Conservation (phyloP, 108 stramenopile genomes). For the Cyclostephanos tholiformis region DNA sequence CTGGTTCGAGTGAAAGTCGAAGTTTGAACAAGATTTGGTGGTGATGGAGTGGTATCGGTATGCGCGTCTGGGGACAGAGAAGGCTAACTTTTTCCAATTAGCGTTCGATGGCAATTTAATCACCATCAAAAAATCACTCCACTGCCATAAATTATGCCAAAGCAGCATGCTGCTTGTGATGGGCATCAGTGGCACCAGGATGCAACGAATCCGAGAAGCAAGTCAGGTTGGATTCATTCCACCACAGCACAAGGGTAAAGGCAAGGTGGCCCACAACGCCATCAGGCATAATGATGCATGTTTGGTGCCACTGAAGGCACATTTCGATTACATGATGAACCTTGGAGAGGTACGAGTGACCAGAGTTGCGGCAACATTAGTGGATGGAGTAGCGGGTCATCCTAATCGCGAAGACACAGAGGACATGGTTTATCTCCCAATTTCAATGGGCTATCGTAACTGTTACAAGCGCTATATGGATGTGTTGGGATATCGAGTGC, state of each 20-base stretch:
- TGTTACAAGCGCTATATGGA: not conserved
- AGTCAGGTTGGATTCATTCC: not conserved
- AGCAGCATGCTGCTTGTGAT: not conserved
- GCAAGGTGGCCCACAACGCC: not conserved
- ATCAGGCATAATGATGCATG: no score
- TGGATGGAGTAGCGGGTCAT: not conserved
- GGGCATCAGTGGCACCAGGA: not conserved
- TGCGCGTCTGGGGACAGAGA: not conserved
- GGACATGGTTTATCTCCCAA: not conserved
- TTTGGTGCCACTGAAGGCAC: no score
- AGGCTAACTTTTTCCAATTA: not conserved
- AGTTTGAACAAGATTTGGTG: not conserved
- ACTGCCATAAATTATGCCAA: not conserved
- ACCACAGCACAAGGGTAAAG: not conserved
- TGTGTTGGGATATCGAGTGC: not conserved
- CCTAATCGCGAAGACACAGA: not conserved
- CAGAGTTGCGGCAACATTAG: not conserved
- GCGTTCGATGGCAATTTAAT: not conserved
- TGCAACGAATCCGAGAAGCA: not conserved
- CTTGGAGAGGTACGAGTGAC: not conserved
- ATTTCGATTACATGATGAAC: not conserved
- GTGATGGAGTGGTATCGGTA: constrained; percentile 1
- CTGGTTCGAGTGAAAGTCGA: not conserved
- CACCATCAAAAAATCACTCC: not conserved
- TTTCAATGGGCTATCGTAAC: not conserved